These are phyloP conservation scores for Clarireedia paspali DNA, from an alignment of 2,329 filamentous ascomycete genomes.

Conservation along the genomic window DNA sequence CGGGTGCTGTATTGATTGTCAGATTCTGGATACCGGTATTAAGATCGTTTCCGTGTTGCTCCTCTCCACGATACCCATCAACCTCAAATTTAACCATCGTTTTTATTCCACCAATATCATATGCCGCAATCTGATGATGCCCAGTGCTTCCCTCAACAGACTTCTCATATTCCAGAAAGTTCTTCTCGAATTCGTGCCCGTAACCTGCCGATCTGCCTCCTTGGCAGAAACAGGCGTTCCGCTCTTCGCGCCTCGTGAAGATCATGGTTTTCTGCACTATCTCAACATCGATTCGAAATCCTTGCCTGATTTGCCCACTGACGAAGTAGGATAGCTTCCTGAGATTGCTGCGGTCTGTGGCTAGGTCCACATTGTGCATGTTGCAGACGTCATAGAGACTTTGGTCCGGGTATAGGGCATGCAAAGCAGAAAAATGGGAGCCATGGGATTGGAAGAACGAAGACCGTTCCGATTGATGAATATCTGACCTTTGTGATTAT, in stretches of 20 bases:
- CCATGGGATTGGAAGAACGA: conserved; percentile 9
- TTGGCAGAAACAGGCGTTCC: conserved; percentile 16
- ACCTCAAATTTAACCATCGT: conserved; percentile 27
- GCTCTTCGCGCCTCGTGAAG: conserved; percentile 21
- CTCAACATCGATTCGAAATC: conserved; percentile 29
- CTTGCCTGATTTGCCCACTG: conserved; percentile 17
- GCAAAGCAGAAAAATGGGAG: conserved; percentile 22
- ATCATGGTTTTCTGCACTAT: conserved; percentile 30
- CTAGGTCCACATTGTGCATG: conserved; percentile 16
- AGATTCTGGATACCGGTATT: not conserved
- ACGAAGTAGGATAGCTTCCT: conserved; percentile 27
- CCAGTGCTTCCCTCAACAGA: conserved; percentile 18
- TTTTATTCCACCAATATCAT: conserved; percentile 23
- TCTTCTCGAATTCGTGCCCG: conserved; percentile 29
- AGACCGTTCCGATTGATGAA: no score
- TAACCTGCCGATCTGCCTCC: conserved; percentile 19
- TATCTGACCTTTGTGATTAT: no score
- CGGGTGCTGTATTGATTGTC: not conserved
- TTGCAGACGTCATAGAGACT: conserved; percentile 10
- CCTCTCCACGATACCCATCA: conserved; percentile 21
- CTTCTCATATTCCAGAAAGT: conserved; percentile 20
- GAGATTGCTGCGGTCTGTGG: conserved; percentile 27
- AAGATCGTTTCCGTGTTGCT: not conserved
- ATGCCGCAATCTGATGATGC: conserved; percentile 24
- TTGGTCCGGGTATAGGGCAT: conserved; percentile 16